Evolutionary conservation across 306 rosid genomes (phyloP), one percentile per base, ranked within the genome.

Genomic region (Psophocarpus tetragonolobus): DNA sequence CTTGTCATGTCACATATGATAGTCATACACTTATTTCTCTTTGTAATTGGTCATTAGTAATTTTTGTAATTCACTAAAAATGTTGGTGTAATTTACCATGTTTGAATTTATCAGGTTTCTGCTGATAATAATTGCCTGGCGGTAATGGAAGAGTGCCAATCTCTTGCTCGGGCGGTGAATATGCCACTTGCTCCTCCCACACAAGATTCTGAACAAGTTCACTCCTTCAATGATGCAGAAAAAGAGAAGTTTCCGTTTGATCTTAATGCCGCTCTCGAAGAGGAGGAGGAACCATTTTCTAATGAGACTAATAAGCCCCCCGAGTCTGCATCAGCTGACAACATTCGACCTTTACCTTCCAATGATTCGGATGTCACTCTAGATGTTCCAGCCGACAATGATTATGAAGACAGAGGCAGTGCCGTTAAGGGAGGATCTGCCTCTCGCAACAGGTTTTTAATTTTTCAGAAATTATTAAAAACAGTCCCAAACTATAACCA

Each of bases 381-480:
- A 14, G 5, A 29, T 60, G 41, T 30, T 60, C n/a, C n/a, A n/a
- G 4, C 13, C 8, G 10, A 14, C 67, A 60, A 6, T n/a, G 67
- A 29, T 8, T 0, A 2, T 29, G 21, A 29, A 30, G 67, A 60
- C 1, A 29, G 41, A 60, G 41, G 21, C 18, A 60, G 41, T 30
- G 12, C 2, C 3, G 39, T 15, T 8, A 41, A 6, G 2, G 67
- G 67, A 60, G 91, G 82, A 51, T 75, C 87, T 65, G 87, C 66
- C 3, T 60, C 92, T 18, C 84, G 75, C 61, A 77, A 81, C 84
- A 89, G 93, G 96, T 45, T 65, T 21, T 21, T n/a, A n/a, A 0
- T 1, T n/a, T 3, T 62, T 1, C 2, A 8, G 0, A 57, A 13
- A 13, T 5, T 27, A 5, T 57, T 13, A 45, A 7, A 14, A n/a